Evolutionary conservation across 2,329 filamentous ascomycete genomes (phyloP).

Genomic region (Pseudopyricularia cyperi): DNA sequence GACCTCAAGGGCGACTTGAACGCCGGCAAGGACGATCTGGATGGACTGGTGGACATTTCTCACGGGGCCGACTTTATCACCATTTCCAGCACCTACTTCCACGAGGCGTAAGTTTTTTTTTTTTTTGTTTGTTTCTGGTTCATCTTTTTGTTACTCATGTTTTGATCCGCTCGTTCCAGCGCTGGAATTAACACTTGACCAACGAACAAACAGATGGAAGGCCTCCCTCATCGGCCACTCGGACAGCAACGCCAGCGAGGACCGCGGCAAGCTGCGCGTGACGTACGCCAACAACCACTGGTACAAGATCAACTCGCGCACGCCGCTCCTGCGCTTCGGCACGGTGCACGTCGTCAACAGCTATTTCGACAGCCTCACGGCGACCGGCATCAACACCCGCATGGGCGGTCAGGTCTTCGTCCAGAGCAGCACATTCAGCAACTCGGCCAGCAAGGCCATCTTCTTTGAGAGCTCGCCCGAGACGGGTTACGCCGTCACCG

Average conservation of each 20-base stretch:
- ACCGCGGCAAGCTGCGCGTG: slow-evolving; percentile 47
- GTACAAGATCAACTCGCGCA: slow-evolving; percentile 50
- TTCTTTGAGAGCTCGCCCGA: slow-evolving; percentile 25
- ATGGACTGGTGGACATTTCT: slow-evolving; percentile 51
- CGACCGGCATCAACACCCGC: slow-evolving; percentile 40
- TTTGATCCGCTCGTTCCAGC: not conserved
- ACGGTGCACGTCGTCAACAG: slow-evolving; percentile 45
- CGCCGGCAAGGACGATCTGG: slow-evolving; percentile 57
- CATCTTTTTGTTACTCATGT: not conserved
- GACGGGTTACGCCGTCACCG: slow-evolving; percentile 25
- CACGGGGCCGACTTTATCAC: slow-evolving; percentile 51
- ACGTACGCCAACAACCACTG: slow-evolving; percentile 58
- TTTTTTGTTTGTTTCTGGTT: not conserved
- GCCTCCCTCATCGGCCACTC: slow-evolving; percentile 47
- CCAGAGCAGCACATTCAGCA: slow-evolving; percentile 38
- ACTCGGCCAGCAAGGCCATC: slow-evolving; percentile 21
- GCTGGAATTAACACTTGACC: too few relatives aligned
- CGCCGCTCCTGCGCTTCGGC: slow-evolving; percentile 52
- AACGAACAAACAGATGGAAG: slow-evolving; percentile 21
- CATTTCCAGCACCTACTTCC: slow-evolving; percentile 26
- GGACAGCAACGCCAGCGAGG: slow-evolving; percentile 42
- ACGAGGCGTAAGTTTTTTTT: slow-evolving; percentile 24
- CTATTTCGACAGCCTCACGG: slow-evolving; percentile 26
- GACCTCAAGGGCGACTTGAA: slow-evolving; percentile 47
- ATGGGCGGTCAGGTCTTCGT: slow-evolving; percentile 44